Evolutionary conservation across 768 basidiomycete species (phyloP).

Genomic region (Galerina sulciceps): DNA sequence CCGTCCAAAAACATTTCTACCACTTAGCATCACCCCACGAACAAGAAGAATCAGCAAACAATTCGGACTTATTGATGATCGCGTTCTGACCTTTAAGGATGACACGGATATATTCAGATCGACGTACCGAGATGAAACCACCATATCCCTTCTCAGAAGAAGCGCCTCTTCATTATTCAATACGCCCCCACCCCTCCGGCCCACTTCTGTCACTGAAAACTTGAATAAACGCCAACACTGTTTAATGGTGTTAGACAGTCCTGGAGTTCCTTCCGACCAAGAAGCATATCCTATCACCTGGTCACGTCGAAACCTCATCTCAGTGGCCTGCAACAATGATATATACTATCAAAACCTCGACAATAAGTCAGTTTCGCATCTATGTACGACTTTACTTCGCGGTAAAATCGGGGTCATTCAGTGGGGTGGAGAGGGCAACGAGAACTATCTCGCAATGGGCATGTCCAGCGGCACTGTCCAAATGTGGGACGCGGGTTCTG

Average conservation of each 20-base stretch:
- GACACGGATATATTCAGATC: slow-evolving; percentile 23
- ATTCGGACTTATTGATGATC: slow-evolving; percentile 62
- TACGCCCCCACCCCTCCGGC: slow-evolving; percentile 27
- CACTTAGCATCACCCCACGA: slow-evolving; percentile 66
- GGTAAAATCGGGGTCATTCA: slow-evolving; percentile 51
- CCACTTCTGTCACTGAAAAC: slow-evolving; percentile 61
- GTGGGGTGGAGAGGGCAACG: slow-evolving; percentile 49
- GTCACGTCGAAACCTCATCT: slow-evolving; percentile 62
- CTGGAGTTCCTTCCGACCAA: slow-evolving; percentile 57
- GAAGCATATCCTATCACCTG: slow-evolving; percentile 65
- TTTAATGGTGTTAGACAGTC: slow-evolving; percentile 64
- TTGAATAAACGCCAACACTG: slow-evolving; percentile 58
- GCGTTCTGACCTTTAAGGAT: slow-evolving; percentile 57
- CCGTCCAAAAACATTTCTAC: slow-evolving; percentile 52
- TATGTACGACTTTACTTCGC: slow-evolving; percentile 40
- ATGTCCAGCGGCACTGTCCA: slow-evolving; percentile 54
- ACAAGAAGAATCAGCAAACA: slow-evolving; percentile 68
- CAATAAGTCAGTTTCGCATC: slow-evolving; percentile 53
- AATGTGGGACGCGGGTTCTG: slow-evolving; percentile 51
- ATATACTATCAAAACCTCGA: slow-evolving; percentile 68
- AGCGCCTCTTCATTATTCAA: slow-evolving; percentile 57
- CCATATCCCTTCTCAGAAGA: slow-evolving; percentile 52
- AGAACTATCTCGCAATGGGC: slow-evolving; percentile 54
- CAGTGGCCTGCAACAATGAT: slow-evolving; percentile 62
- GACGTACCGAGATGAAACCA: slow-evolving; percentile 37